Base-by-base conservation (phyloP, 805 yeast species). In the Lipomyces yamadae region DNA sequence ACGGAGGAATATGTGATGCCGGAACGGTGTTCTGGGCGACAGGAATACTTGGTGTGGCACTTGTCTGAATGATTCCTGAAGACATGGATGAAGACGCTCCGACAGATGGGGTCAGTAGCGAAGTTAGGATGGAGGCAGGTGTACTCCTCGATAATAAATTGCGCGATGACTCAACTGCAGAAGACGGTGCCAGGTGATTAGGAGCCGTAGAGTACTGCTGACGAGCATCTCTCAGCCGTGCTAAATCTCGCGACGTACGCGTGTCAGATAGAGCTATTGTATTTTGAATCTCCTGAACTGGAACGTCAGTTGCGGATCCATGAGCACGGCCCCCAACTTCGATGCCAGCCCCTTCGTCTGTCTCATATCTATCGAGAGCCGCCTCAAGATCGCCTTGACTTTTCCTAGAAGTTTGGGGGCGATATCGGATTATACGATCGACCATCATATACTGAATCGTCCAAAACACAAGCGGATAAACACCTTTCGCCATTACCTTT, bases 401-500 rank as follows among this genome's bases (percentile, higher is more conserved):
- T 48, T 56, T 56, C 10, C 48, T 32, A 24, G 37, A 13, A 13
- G 45, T 18, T 35, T 32, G 33, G 30, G 60, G 52, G 35, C 29
- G n/a, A 56, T 54, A 55, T 29, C 66, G 52, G 30, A 67, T 42
- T 45, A 63, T 48, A 48, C 63, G 63, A 58, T 67, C 70, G 53
- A 58, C 39, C 33, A 29, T 35, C 24, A 63, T 18, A 8, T 50
- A 54, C 63, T 64, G 67, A 34, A 61, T 30, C 42, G 65, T 32
- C 61, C 60, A 58, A 35, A 61, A 57, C 4, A 67, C 6, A 8
- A 58, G 32, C 32, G 70, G 70, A 39, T 67, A 67, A n/a, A 63
- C 61, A 18, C 13, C 57, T 6, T 24, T 15, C 30, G 48, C 55
- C 58, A 67, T 58, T 33, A 64, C 4, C 7, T 54, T 18, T 29